Evolutionary conservation across 2,329 filamentous ascomycete species (phyloP).

Genomic region (Davidsoniella australis): DNA sequence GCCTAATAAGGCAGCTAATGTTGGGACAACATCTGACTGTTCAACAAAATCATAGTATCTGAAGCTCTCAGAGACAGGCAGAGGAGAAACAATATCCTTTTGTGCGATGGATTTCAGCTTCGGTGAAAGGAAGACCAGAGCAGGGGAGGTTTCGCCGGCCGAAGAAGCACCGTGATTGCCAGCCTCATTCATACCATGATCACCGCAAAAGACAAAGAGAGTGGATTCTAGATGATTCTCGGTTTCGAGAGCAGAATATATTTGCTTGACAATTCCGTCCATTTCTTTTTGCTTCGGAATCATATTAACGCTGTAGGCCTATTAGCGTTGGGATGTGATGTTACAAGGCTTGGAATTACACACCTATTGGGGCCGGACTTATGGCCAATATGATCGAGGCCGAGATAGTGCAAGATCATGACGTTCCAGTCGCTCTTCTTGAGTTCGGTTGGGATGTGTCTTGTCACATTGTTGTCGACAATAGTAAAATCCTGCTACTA

Average conservation of each 20-base stretch:
- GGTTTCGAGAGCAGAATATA: constrained; percentile 60
- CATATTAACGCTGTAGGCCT: constrained; percentile 63
- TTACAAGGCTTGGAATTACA: constrained; percentile 3
- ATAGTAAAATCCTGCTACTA: constrained; percentile 75
- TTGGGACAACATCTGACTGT: constrained; percentile 86
- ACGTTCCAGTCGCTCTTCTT: constrained; percentile 69
- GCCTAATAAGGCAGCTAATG: constrained; percentile 68
- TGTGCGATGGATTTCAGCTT: constrained; percentile 46
- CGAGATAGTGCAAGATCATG: constrained; percentile 89
- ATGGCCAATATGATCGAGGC: constrained; percentile 92
- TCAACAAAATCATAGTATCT: constrained; percentile 74
- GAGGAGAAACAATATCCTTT: constrained; percentile 30
- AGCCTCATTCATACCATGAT: constrained; percentile 99
- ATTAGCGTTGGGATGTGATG: background rate
- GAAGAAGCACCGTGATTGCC: constrained; percentile 94
- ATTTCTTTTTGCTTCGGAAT: constrained; percentile 84
- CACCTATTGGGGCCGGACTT: constrained; percentile 79
- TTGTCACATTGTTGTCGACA: constrained; percentile 93
- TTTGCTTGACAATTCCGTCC: constrained; percentile 61
- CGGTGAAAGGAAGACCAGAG: constrained; percentile 78
- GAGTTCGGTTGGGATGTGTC: constrained; percentile 68
- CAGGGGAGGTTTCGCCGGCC: constrained; percentile 83
- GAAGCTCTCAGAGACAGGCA: constrained; percentile 49
- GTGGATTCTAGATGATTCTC: constrained; percentile 58
- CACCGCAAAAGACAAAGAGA: constrained; percentile 71